phyloP scores from a whole-genome alignment of 371 early-diverging fungal genomes.

The Amoeboaphelidium protococcarum region DNA sequence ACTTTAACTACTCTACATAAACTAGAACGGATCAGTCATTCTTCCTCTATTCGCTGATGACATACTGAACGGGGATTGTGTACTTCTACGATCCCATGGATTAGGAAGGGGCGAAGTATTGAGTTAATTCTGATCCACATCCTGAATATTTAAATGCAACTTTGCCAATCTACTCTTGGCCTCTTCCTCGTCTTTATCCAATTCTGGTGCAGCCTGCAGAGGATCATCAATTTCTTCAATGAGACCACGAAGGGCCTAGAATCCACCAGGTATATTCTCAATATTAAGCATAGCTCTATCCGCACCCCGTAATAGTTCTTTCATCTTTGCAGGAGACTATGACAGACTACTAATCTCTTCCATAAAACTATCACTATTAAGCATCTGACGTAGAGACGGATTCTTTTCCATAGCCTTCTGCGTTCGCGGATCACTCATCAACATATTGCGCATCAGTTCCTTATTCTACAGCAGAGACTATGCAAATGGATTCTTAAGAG shows the following conservation, averaged over 20 bases:
- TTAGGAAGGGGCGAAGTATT: slow-evolving; percentile 59
- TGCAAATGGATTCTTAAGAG: too few species aligned
- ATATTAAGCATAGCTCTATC: slow-evolving; percentile 62
- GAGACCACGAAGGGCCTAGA: slow-evolving; percentile 49
- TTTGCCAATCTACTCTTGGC: slow-evolving; percentile 34
- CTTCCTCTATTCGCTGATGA: neutral
- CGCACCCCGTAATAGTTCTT: slow-evolving; percentile 51
- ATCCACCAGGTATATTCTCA: slow-evolving; percentile 58
- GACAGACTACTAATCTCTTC: too few species aligned
- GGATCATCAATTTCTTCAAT: slow-evolving; percentile 46
- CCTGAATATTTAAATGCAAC: slow-evolving; percentile 4
- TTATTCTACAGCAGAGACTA: too few species aligned
- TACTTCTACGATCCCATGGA: slow-evolving; percentile 35
- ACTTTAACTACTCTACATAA: slow-evolving; percentile 2
- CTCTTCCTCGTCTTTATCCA: slow-evolving; percentile 22
- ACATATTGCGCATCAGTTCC: too few species aligned
- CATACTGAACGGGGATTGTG: slow-evolving; percentile 1
- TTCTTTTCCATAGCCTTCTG: too few species aligned
- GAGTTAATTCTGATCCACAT: slow-evolving; percentile 18
- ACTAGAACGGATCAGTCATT: slow-evolving; percentile 20
- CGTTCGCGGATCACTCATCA: too few species aligned
- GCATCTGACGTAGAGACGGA: too few species aligned
- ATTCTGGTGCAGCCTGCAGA: slow-evolving; percentile 21
- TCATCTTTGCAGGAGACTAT: slow-evolving; percentile 52
- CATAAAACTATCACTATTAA: too few species aligned